Conservation (phyloP, 2,329 filamentous ascomycete species). For the Phaeosphaeriaceae sp. region DNA sequence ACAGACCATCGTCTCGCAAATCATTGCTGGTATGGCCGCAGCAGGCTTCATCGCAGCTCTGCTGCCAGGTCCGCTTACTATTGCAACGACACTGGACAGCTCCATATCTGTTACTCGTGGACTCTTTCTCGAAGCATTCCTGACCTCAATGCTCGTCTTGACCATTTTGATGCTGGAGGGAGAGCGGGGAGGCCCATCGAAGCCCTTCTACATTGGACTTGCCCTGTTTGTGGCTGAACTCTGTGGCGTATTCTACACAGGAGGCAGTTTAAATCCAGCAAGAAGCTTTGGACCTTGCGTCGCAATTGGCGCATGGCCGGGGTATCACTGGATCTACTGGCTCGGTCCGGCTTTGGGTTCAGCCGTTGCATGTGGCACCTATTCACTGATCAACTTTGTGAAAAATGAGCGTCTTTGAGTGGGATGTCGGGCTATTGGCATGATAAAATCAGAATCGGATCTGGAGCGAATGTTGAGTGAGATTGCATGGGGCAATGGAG, state of each 20-base stretch:
- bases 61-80: conserved; percentile 38
- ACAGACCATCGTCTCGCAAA: conserved; percentile 36
- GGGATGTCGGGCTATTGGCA: background rate
- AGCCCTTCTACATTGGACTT: conserved; percentile 75
- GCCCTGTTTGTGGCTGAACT: conserved; percentile 70
- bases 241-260: conserved; percentile 56
- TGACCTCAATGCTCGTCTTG: conserved; percentile 45
- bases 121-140: conserved; percentile 39
- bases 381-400: conserved; percentile 48
- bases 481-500: background rate
- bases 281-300: conserved; percentile 56
- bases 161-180: conserved; percentile 66
- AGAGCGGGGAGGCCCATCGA: conserved; percentile 61
- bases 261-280: conserved; percentile 57
- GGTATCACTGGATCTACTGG: conserved; percentile 54
- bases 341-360: conserved; percentile 52
- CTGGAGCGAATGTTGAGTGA: background rate
- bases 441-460: background rate
- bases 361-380: conserved; percentile 57
- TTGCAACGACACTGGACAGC: conserved; percentile 29
- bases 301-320: conserved; percentile 49
- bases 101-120: conserved; percentile 34
- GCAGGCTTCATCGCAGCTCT: conserved; percentile 37
- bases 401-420: conserved; percentile 3
- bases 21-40: conserved; percentile 40